Base-by-base conservation (phyloP, 2,329 filamentous ascomycete genomes). In the Drechslerella coelobrocha region DNA sequence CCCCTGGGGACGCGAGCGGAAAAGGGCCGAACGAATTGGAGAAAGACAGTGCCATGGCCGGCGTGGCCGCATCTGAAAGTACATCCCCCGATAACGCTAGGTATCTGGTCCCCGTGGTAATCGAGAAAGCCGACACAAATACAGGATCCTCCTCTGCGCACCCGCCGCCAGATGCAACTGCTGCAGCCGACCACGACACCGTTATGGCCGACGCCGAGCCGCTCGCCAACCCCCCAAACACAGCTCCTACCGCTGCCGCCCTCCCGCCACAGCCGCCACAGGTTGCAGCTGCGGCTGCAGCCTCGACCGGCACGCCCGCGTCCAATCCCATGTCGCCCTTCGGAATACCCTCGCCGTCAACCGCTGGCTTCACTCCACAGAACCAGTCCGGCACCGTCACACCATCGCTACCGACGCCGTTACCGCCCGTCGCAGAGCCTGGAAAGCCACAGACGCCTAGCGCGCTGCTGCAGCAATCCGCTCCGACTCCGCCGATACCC, bases 21-120 rank as follows among this genome's bases (percentile, higher is more conserved):
- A 50, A 34, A 47, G 54, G 66, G 65, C 55, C 59, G 60, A 39
- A 37, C 26, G 24, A 52, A 37, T 19, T n/a, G 48, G 48, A 21
- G 48, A 52, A 52, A 37, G 48, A 52, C 26, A 37, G 23, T 19
- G 29, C 26, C 23, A 63, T 72, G 59, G 41, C 66, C 50, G 66
- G 66, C 39, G 53, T 63, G 59, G 66, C 45, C 66, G 41, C 54
- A 63, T 52, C 51, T 61, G 66, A 63, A 72, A 72, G 59, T 63
- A 72, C 66, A 54, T 63, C 66, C 61, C 59, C 59, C 53, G 61
- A 72, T 63, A 56, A 62, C 66, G 59, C 66, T 51, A 65, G 59
- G 59, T 63, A 63, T 57, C 59, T 72, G 53, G 61, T 72, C 59
- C 66, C 66, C 66, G 66, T 72, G 59, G 66, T 72, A 63, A 65